Base-by-base conservation (phyloP, 1,139 yeast species). In the Pichia inconspicua region DNA sequence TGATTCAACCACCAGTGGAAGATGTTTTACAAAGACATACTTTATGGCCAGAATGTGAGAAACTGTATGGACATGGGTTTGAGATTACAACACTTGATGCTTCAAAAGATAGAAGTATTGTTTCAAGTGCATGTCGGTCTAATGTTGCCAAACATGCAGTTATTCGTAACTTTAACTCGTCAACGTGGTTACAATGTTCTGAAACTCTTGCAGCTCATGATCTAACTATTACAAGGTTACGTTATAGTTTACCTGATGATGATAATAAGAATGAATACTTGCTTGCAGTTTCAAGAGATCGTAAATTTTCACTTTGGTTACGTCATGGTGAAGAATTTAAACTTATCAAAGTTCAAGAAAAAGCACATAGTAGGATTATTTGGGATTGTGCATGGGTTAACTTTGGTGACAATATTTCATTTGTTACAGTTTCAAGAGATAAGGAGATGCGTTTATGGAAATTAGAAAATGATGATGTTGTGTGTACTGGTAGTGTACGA, bases 351-450 rank as follows among this genome's bases (percentile, higher is more conserved):
- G 58, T 71, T 49, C 71, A 73, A 51, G 71, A 74, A 41, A 88
- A 85, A 61, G 96, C 97, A 1, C 98, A 94, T 61, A 67, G 84
- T 9, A 79, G 97, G 66, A 92, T 94, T 58, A 80, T 94, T 44
- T 94, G 98, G 98, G 98, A 92, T 66, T 83, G 95, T 62, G 77
- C 85, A 34, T 92, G 97, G 97, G 69, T 78, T 1, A 84, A 86
- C 3, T 38, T 49, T 11, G 67, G 59, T 22, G 71, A 48, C 11
- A 52, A 57, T 6, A 51, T 56, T 19, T 66, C 64, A 31, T 90
- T 92, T 60, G 71, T 87, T 25, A 92, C 97, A 0, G 95, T 82
- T 0, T 85, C 97, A 3, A 78, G 99, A 66, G 99, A 94, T 64
- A 86, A 80, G 61, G 74, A 77, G 17, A 65, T 90, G 45, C 88